These are phyloP conservation scores for Ballota nigra DNA, from an alignment of 257 asterid genomes.

Conservation along the genomic window DNA sequence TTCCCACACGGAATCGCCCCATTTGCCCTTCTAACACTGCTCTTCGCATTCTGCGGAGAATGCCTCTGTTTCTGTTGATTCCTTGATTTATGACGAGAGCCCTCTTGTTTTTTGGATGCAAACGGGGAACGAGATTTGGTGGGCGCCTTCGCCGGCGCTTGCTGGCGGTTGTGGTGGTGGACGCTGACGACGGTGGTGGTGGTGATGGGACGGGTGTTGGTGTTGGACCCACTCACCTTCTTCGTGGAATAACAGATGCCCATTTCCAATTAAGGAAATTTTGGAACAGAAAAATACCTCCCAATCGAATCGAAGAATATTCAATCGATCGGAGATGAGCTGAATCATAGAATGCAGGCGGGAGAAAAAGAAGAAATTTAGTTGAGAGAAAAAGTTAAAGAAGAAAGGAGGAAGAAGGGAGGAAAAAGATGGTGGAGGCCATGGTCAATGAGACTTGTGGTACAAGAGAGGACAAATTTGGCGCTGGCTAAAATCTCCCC, in stretches of 20 bases:
- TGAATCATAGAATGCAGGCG: neutral
- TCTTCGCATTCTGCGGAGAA: conserved; percentile 13
- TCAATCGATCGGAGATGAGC: neutral
- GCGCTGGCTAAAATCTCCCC: conserved; percentile 2
- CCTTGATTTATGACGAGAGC: conserved; percentile 12
- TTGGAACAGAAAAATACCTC: neutral
- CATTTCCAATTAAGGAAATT: neutral
- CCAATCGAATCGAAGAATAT: neutral
- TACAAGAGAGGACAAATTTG: conserved; percentile 22
- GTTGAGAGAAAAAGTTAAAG: neutral
- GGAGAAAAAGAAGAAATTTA: neutral
- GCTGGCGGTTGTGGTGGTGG: neutral
- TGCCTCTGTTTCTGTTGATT: conserved; percentile 15
- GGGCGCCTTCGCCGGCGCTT: neutral
- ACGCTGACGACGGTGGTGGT: neutral
- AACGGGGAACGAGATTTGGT: neutral
- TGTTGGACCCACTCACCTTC: conserved; percentile 1
- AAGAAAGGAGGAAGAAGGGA: conserved; percentile 18
- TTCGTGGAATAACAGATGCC: conserved; percentile 24
- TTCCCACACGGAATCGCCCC: conserved; percentile 21
- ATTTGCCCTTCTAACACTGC: neutral
- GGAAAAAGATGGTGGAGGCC: conserved; percentile 20
- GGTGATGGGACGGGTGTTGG: neutral
- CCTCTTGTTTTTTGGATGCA: conserved; percentile 16
- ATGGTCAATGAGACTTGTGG: conserved; percentile 25